phyloP scores from a whole-genome alignment of 1,284 basidiomycete species.

The Thecaphora thlaspeos region DNA sequence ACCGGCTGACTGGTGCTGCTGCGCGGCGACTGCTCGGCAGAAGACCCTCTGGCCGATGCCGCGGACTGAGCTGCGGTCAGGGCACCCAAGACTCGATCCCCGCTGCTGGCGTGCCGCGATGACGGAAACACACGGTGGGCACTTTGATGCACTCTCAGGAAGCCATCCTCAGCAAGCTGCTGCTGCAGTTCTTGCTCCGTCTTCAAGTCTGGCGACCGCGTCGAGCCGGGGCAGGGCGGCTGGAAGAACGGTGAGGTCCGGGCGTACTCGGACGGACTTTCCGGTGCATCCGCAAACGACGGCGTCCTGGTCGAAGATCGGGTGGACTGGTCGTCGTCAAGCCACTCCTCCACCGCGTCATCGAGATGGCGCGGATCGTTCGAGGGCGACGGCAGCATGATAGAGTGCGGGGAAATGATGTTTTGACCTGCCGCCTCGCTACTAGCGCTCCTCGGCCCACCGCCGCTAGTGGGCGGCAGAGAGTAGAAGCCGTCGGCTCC shows the following conservation, averaged over 20 bases:
- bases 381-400: constrained; percentile 9
- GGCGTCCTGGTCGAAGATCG: constrained; percentile 13
- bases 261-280: constrained; percentile 9
- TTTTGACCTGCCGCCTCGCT: too few species aligned
- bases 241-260: constrained; percentile 13
- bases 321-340: constrained; percentile 12
- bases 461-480: constrained; percentile 6
- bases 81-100: too few species aligned
- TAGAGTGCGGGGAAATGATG: too few species aligned
- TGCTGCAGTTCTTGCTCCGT: background rate
- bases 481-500: constrained; percentile 42
- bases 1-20: background rate
- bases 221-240: background rate
- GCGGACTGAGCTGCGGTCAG: too few species aligned
- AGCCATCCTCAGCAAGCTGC: too few species aligned
- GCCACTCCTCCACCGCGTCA: constrained; percentile 21
- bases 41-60: too few species aligned
- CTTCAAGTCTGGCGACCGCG: background rate
- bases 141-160: too few species aligned
- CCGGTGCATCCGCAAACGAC: constrained; percentile 9
- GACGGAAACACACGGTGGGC: too few species aligned
- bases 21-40: too few species aligned
- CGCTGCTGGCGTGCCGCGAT: too few species aligned
- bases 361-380: constrained; percentile 14
- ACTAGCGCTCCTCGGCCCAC: background rate